phyloP scores from a whole-genome alignment of 495 filamentous ascomycete genomes.

The Articulospora tetracladia region DNA sequence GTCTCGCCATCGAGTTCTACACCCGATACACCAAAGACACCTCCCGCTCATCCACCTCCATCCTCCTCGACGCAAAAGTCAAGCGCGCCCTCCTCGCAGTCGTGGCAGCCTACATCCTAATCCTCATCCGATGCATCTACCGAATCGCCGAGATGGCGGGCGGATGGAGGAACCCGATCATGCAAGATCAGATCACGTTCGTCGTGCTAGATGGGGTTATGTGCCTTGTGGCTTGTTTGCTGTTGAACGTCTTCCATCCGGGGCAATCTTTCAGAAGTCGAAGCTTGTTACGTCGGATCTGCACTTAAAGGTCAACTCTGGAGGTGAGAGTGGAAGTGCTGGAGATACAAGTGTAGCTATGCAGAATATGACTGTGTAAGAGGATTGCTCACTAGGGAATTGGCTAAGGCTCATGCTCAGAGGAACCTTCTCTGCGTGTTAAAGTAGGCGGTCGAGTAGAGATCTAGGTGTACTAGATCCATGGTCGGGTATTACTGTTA shows the following conservation, averaged over 20 bases:
- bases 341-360: not conserved
- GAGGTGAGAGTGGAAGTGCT: not conserved
- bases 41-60: slow-evolving; percentile 24
- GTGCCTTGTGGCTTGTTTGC: slow-evolving; percentile 7
- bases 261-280: slow-evolving; percentile 10
- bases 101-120: slow-evolving; percentile 1
- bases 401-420: too few relatives aligned
- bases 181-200: slow-evolving; percentile 49
- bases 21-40: slow-evolving; percentile 28
- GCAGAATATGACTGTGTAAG: too few relatives aligned
- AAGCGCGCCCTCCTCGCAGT: slow-evolving; percentile 35
- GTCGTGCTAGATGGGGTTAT: slow-evolving; percentile 40
- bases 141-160: slow-evolving; percentile 16
- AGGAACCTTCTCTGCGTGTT: too few relatives aligned
- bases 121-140: slow-evolving; percentile 16
- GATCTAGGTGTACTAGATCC: too few relatives aligned
- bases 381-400: too few relatives aligned
- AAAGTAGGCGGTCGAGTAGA: too few relatives aligned
- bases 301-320: not conserved
- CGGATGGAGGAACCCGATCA: slow-evolving; percentile 22
- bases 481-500: too few relatives aligned
- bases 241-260: slow-evolving; percentile 9
- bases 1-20: slow-evolving; percentile 46
- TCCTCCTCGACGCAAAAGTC: slow-evolving; percentile 34
- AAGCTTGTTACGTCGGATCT: not conserved